Conservation (phyloP, 176 grass and related monocot species). For the Triticum turgidum region DNA sequence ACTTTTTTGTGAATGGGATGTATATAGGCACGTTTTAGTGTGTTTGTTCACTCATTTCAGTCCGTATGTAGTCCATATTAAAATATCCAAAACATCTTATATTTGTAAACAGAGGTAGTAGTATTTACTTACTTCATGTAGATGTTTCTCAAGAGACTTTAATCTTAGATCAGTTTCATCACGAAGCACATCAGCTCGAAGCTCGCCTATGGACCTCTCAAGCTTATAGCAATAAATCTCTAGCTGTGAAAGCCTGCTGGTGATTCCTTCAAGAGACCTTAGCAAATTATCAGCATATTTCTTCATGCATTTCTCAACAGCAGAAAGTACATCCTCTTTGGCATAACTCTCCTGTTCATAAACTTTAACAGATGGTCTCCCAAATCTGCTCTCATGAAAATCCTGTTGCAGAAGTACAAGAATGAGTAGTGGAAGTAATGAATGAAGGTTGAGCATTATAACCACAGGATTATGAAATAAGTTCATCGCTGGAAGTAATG, state of each 20-base stretch:
- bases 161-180: constrained; percentile 58
- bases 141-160: constrained; percentile 77
- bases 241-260: constrained; percentile 66
- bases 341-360: constrained; percentile 70
- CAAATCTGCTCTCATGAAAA: constrained; percentile 56
- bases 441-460: neutral
- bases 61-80: too few species aligned
- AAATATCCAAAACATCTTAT: too few species aligned
- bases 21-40: too few species aligned
- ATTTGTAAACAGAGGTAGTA: too few species aligned
- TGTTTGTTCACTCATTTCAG: too few species aligned
- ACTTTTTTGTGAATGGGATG: too few species aligned
- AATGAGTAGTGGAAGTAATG: neutral
- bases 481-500: neutral
- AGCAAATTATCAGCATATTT: constrained; percentile 88
- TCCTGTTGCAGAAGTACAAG: constrained; percentile 44
- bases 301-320: constrained; percentile 86
- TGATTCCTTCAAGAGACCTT: constrained; percentile 70
- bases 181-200: constrained; percentile 57
- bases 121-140: constrained; percentile 77
- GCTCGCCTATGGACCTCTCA: constrained; percentile 67
- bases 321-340: constrained; percentile 68
- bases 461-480: constrained; percentile 8
- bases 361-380: constrained; percentile 48
- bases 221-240: constrained; percentile 75